Evolutionary conservation across 345 rosid species (phyloP).

Genomic region (Carallia brachiata): DNA sequence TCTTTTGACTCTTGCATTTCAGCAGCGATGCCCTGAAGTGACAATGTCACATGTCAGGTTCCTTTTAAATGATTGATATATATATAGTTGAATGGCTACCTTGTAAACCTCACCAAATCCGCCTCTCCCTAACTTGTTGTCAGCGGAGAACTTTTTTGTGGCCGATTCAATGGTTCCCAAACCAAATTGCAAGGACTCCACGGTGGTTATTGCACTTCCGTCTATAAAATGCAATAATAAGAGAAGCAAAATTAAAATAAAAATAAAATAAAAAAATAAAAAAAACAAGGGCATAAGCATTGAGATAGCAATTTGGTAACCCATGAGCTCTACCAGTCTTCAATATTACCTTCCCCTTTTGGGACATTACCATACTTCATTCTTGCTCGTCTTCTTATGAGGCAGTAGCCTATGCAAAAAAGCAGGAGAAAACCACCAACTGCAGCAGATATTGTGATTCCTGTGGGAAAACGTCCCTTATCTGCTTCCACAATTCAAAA

Average conservation of each 20-base stretch:
- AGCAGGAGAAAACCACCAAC: slow-evolving; percentile 8
- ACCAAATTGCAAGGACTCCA: slow-evolving; percentile 45
- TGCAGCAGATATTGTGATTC: slow-evolving; percentile 5
- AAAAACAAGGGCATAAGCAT: too few species aligned
- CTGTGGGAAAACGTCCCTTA: background rate
- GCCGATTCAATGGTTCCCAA: slow-evolving; percentile 41
- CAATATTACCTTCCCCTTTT: slow-evolving; percentile 16
- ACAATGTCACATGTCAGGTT: too few species aligned
- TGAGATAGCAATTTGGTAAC: too few species aligned
- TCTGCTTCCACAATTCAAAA: background rate
- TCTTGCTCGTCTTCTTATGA: slow-evolving; percentile 5
- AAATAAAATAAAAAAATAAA: too few species aligned
- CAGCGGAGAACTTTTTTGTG: slow-evolving; percentile 44
- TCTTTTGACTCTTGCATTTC: too few species aligned
- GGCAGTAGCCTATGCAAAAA: background rate
- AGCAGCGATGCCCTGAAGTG: too few species aligned
- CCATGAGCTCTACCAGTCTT: background rate
- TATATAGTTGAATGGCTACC: slow-evolving; percentile 24
- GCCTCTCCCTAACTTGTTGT: slow-evolving; percentile 66
- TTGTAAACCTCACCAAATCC: slow-evolving; percentile 71
- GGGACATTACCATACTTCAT: slow-evolving; percentile 6
- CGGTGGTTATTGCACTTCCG: slow-evolving; percentile 24
- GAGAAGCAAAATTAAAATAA: too few species aligned
- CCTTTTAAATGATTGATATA: too few species aligned
- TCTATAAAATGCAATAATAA: slow-evolving; percentile 21